Percentiles rank a stretch among this genome's conserved stretches.
Conservation (phyloP, 345 rosid genomes). For the Heritiera littoralis region DNA sequence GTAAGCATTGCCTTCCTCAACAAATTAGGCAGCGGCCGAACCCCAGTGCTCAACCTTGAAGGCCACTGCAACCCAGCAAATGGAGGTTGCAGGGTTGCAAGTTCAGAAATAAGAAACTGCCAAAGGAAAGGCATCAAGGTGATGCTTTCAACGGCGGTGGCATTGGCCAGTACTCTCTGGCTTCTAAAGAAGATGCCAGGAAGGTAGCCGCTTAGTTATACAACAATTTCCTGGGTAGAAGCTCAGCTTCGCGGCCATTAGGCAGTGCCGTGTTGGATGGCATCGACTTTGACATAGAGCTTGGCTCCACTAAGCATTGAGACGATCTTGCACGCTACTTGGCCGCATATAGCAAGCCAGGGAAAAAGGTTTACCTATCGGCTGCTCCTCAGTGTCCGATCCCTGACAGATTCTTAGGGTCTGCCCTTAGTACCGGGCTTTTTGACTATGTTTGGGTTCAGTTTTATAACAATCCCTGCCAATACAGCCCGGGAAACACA, state of each 20-base stretch:
- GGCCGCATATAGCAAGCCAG: constrained; percentile 28
- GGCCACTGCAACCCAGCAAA: constrained; percentile 58
- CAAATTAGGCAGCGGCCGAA: constrained; percentile 50
- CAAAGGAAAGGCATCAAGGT: constrained; percentile 55
- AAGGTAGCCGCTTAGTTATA: constrained; percentile 42
- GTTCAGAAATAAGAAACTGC: constrained; percentile 43
- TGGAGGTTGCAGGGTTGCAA: constrained; percentile 36
- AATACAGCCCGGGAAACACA: background rate
- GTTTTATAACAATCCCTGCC: constrained; percentile 22
- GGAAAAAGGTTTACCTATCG: constrained; percentile 52
- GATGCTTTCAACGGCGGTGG: constrained; percentile 61
- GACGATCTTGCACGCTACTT: constrained; percentile 49
- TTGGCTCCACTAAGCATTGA: constrained; percentile 40
- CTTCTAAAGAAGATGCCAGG: constrained; percentile 47
- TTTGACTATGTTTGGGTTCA: constrained; percentile 25
- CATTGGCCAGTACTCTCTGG: constrained; percentile 43
- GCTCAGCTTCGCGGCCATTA: constrained; percentile 47
- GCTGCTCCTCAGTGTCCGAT: constrained; percentile 52
- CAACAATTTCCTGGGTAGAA: constrained; percentile 50
- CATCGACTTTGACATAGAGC: constrained; percentile 56
- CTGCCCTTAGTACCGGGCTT: constrained; percentile 13
- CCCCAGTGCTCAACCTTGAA: constrained; percentile 52
- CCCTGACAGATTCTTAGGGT: background rate
- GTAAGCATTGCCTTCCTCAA: constrained; percentile 61
- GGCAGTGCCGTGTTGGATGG: constrained; percentile 59